Percentiles rank a stretch among this genome's conserved stretches.
phyloP scores from a whole-genome alignment of 805 yeast species.

The Candida vartiovaarae region DNA sequence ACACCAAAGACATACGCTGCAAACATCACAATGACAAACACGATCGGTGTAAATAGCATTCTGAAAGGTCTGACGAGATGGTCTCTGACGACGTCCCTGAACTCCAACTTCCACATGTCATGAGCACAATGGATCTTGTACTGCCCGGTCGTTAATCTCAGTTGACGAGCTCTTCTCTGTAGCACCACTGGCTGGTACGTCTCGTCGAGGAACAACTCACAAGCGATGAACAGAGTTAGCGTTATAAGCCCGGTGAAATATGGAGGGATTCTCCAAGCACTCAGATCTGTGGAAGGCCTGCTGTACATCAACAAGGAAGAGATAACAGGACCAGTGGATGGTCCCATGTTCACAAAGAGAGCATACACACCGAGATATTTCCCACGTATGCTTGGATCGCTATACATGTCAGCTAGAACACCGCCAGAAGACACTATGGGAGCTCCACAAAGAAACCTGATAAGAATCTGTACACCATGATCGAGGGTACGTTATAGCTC shows the following conservation, averaged over 20 bases:
- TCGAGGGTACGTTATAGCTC: conserved; percentile 41
- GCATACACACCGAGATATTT: conserved; percentile 44
- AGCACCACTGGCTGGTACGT: conserved; percentile 12
- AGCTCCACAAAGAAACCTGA: conserved; percentile 56
- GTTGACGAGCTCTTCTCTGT: conserved; percentile 6
- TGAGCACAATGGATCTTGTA: conserved; percentile 13
- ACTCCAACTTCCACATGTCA: conserved; percentile 14
- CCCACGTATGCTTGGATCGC: conserved; percentile 41
- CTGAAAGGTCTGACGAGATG: conserved; percentile 16
- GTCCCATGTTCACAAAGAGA: conserved; percentile 38
- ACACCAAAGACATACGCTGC: conserved; percentile 45
- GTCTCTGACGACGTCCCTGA: conserved; percentile 9
- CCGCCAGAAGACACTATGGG: conserved; percentile 58
- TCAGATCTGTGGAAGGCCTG: conserved; percentile 26
- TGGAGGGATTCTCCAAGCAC: conserved; percentile 52
- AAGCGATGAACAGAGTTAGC: conserved; percentile 26
- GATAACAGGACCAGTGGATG: conserved; percentile 40
- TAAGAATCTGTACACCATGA: conserved; percentile 48
- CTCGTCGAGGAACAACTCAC: conserved; percentile 29
- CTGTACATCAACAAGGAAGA: conserved; percentile 39
- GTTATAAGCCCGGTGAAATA: conserved; percentile 43
- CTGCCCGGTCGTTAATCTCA: conserved; percentile 7
- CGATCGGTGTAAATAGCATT: conserved; percentile 24
- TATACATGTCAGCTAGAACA: conserved; percentile 42
- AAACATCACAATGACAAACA: conserved; percentile 36